Base-by-base conservation (phyloP, 768 basidiomycete genomes). In the Exidia glandulosa region DNA sequence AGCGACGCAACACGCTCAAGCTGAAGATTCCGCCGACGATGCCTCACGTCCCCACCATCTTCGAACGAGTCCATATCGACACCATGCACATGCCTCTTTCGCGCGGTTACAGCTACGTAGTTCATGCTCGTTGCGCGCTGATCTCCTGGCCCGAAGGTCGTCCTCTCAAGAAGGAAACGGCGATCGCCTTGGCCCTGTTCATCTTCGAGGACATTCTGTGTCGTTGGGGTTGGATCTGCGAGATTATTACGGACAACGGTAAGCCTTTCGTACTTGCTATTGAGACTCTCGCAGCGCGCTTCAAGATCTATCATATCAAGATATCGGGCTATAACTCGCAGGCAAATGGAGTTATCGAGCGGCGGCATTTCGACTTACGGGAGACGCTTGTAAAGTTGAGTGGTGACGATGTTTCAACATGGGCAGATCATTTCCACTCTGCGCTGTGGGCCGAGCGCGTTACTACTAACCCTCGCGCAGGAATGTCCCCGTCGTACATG, bases 191-290 rank as follows among this genome's bases (percentile, higher is more conserved):
- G 0, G 69, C 65, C 2, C 41, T 65, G 19, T 78, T 71, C 57
- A 64, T 78, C 31, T 73, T 74, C 29, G 62, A 76, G 57, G 70
- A 76, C 29, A 57, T 75, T 3, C 56, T 76, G 14, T 77, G 71
- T 60, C 57, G 70, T 19, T 79, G 76, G 77, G 77, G 76, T 7
- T 37, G 60, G 0, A 33, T 76, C 0, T 19, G 13, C 0, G 66
- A 73, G 23, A 74, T 80, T 19, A 70, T 79, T 0, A 76, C 73
- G 0, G 78, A 81, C 60, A 81, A 80, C 62, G 68, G 41, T 23
- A 45, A 14, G 16, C 41, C 41, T 5, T 45, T 19, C 41, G 16
- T 45, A 19, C 59, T 55, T 29, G 65, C 64, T 19, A 13, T 65
- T 12, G 56, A 57, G n/a, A 56, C 52, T 25, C 59, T 67, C 2